Base-by-base conservation (phyloP, 257 asterid species). In the Lycium barbarum region DNA sequence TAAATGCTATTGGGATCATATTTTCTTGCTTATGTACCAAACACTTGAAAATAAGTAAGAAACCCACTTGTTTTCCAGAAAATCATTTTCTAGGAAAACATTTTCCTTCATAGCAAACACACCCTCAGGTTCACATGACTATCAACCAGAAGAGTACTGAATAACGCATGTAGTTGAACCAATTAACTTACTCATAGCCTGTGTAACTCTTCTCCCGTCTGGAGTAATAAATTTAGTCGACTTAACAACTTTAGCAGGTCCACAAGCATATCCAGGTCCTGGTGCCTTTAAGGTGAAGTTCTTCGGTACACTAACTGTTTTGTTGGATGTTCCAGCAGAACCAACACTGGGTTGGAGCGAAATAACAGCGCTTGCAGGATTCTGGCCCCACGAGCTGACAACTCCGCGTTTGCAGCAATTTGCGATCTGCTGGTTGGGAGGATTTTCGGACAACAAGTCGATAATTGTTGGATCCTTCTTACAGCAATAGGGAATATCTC, bases 361-460 rank as follows among this genome's bases (percentile, higher is more conserved):
- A 87, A 94, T 92, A 0, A 91, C 93, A 40, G 96, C 93, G 86
- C 80, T 89, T 7, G 67, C 33, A 2, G 96, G 97, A 88, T 93
- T 95, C 82, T 93, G 97, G 2, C 86, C 95, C 94, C 93, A 38
- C 9, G 98, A 91, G 71, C 71, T 92, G 59, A 93, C 84, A 59
- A 95, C 95, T 20, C 98, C 98, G 84, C 96, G 98, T 86, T 85
- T 92, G 76, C 97, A 95, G 79, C 98, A 95, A 80, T 95, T 95
- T 22, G 96, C 92, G 63, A 91, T 88, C 4, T 95, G 98, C 74
- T 87, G 94, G 85, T 95, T 93, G 89, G 91, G 92, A 83, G 97
- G 96, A 65, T 96, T 91, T 79, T 95, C 93, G 0, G 96, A 98
- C 67, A 92, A 79, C 26, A 95, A 87, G 86, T 95, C 98, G 5